A percentile compares a stretch with the other conserved stretches of the same genome.
phyloP scores from a whole-genome alignment of 345 rosid species.

The Trapa incisa region DNA sequence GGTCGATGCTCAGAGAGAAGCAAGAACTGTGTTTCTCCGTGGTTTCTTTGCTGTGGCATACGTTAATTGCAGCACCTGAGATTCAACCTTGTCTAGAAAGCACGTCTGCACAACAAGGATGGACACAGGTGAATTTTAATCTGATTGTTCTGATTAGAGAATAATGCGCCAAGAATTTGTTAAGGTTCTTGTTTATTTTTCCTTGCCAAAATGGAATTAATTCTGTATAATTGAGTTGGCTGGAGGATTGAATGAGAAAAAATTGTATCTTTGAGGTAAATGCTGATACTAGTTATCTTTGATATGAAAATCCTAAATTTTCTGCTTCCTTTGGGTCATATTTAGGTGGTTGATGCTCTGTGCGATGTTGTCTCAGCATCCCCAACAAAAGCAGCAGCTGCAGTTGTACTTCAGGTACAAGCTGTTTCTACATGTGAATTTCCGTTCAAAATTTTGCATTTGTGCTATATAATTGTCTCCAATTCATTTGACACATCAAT shows the following conservation, averaged over 20 bases:
- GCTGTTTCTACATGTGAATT: too few species aligned
- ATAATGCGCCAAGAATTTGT: not conserved
- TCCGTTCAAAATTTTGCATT: constrained; percentile 15
- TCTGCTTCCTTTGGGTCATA: constrained; percentile 4
- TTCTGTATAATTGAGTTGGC: not conserved
- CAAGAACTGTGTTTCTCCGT: constrained; percentile 91
- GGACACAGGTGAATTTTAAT: constrained; percentile 73
- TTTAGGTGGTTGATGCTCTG: constrained; percentile 82
- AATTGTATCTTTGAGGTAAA: not conserved
- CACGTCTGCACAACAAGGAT: constrained; percentile 98
- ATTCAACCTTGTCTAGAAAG: constrained; percentile 81
- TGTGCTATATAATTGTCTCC: not conserved
- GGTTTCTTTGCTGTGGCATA: constrained; percentile 90
- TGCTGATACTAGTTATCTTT: not conserved
- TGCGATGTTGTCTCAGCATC: constrained; percentile 90
- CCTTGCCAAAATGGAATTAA: too few species aligned
- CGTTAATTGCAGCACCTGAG: constrained; percentile 80
- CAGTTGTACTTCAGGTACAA: constrained; percentile 79
- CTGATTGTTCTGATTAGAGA: not conserved
- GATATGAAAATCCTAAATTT: constrained; percentile 3
- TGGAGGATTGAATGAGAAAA: not conserved
- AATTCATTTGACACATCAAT: too few species aligned
- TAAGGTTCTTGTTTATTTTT: not conserved
- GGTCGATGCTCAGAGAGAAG: constrained; percentile 77
- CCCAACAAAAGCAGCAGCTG: constrained; percentile 86